phyloP scores from a whole-genome alignment of 2,329 filamentous ascomycete species.

The Diaporthe sp. region DNA sequence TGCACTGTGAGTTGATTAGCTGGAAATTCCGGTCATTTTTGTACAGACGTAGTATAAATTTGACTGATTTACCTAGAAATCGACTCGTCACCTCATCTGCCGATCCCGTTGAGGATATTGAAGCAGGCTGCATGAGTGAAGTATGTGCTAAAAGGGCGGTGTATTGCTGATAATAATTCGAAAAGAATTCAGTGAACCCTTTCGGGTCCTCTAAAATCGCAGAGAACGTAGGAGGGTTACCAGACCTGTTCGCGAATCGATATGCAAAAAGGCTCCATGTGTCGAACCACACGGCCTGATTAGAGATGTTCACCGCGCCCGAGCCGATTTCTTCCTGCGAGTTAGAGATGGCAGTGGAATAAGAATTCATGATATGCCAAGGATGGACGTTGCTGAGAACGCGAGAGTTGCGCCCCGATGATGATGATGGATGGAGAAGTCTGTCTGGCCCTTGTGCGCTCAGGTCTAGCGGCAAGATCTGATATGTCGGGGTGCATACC shows the following conservation, averaged over 20 bases:
- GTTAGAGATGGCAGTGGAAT: fast-evolving
- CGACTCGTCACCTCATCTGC: no score
- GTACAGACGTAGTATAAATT: neutral
- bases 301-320: neutral
- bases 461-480: neutral
- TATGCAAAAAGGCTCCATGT: neutral
- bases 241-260: neutral
- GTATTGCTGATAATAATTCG: neutral
- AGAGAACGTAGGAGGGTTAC: neutral
- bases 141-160: neutral
- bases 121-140: neutral
- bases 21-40: neutral
- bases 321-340: fast-evolving
- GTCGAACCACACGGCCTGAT: neutral
- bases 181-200: neutral
- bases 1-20: neutral
- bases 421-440: neutral
- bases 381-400: neutral
- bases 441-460: neutral
- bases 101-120: neutral
- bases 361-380: neutral
- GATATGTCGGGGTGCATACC: neutral
- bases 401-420: neutral
- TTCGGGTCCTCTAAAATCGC: neutral
- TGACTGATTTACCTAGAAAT: neutral